Base-by-base conservation (phyloP, 352 stramenopile species). In the Phytophthora meadii region DNA sequence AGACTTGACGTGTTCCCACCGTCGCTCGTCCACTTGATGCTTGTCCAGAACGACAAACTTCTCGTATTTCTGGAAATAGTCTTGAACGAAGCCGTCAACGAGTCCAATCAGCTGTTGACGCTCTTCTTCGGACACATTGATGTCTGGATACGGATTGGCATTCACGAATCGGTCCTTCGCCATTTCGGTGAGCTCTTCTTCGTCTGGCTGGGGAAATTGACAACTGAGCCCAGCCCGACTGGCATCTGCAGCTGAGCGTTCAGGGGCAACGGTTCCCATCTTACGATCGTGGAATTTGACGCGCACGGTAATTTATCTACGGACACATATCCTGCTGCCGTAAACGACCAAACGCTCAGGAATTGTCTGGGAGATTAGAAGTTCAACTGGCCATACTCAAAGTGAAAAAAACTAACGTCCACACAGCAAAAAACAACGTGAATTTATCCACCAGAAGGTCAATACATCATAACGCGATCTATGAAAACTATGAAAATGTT, bases 1-100 rank as follows among this genome's bases (percentile, higher is more conserved):
- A 7, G 58, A 67, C 54, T 73, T 77, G 54, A 73, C 41, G 22
- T 64, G 54, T 25, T 49, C 50, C 62, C 57, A 72, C 3, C 54
- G 57, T n/a, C 19, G 12, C n/a, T 51, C 37, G 12, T 75, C 50
- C 11, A 70, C 62, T 25, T 66, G 49, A 40, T 61, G 37, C 14
- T 52, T 58, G 22, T 70, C 40, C 42, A 42, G 42, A 27, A 56
- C 34, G 10, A 70, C 60, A 40, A 66, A 74, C 14, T 65, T 48
- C 27, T 69, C 53, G 30, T 72, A 72, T 27, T 78, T 76, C 7
- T 48, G 22, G 25, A 65, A 70, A 46, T 63, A 61, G n/a, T 65
- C 48, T 34, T 72, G 40, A 11, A 61, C 55, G 22, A 70, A 50
- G 9, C 36, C 24, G 36, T 54, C 25, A 1, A 50, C 56, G 6